Conservation (phyloP, 495 filamentous ascomycete genomes). For the Podospora didyma region DNA sequence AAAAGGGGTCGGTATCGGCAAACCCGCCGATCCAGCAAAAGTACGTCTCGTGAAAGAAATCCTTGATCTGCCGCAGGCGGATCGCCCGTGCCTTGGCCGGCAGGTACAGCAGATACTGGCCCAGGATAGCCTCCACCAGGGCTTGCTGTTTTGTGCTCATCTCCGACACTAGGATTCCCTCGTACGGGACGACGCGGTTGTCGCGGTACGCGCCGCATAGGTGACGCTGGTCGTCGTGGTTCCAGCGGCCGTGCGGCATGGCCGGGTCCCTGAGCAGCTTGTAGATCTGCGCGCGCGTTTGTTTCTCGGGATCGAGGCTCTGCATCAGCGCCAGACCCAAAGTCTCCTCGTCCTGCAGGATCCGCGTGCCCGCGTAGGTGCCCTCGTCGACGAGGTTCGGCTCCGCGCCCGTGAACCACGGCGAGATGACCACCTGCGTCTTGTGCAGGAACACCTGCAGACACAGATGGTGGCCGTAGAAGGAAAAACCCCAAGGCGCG, state of each 20-base stretch:
- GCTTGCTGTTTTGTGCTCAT: constrained; percentile 46
- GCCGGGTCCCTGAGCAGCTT: constrained; percentile 50
- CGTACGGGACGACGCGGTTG: constrained; percentile 71
- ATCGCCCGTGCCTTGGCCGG: constrained; percentile 48
- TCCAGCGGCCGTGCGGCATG: constrained; percentile 68
- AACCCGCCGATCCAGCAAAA: constrained; percentile 72
- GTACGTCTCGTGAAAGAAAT: constrained; percentile 60
- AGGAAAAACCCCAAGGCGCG: constrained; percentile 65
- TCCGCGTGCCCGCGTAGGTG: constrained; percentile 53
- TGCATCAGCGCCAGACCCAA: constrained; percentile 66
- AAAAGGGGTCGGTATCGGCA: constrained; percentile 65
- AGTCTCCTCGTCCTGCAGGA: constrained; percentile 62
- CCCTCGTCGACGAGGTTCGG: constrained; percentile 69
- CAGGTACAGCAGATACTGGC: constrained; percentile 61
- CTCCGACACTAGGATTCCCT: constrained; percentile 53
- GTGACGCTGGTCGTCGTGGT: constrained; percentile 69
- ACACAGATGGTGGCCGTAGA: constrained; percentile 76
- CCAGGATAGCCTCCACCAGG: constrained; percentile 51
- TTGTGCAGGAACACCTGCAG: constrained; percentile 61
- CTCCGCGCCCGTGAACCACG: constrained; percentile 75
- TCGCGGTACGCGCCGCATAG: constrained; percentile 71
- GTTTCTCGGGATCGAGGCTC: constrained; percentile 44
- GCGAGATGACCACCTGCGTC: constrained; percentile 58
- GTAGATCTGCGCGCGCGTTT: constrained; percentile 52
- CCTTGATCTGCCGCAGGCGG: constrained; percentile 47